phyloP scores from a whole-genome alignment of 2,329 filamentous ascomycete species.

The Calonectria crousiana region DNA sequence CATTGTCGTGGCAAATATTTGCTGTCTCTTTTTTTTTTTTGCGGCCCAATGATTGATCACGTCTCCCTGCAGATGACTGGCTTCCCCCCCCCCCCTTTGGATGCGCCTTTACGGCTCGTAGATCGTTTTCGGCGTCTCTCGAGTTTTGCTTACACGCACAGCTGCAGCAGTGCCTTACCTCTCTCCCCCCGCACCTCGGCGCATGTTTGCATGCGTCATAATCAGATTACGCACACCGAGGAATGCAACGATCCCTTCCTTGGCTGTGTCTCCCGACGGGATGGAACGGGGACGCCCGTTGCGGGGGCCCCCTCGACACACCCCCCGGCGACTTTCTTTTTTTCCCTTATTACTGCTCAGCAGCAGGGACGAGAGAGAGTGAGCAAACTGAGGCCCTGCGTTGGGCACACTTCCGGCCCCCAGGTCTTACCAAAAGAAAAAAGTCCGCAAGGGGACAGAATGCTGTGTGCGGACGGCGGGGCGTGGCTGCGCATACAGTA shows the following conservation, averaged over 20 bases:
- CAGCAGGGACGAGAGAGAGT: neutral
- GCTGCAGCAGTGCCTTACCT: neutral
- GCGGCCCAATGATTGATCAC: neutral
- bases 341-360: neutral
- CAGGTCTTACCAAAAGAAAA: neutral
- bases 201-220: conserved; percentile 1
- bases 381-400: neutral
- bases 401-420: neutral
- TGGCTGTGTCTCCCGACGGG: neutral
- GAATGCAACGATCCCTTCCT: conserved; percentile 5
- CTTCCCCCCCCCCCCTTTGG: neutral
- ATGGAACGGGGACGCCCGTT: conserved; percentile 8
- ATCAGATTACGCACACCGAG: conserved; percentile 6
- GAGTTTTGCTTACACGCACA: neutral
- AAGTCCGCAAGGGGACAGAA: neutral
- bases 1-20: neutral
- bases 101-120: neutral
- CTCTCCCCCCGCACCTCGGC: neutral
- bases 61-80: neutral
- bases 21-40: neutral
- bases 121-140: neutral
- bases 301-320: neutral
- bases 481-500: neutral
- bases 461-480: neutral
- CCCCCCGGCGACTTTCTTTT: neutral